Evolutionary conservation across 2,329 filamentous ascomycete genomes (phyloP), one percentile per base, ranked within the genome.

Genomic region (Nannizziopsis barbatae): DNA sequence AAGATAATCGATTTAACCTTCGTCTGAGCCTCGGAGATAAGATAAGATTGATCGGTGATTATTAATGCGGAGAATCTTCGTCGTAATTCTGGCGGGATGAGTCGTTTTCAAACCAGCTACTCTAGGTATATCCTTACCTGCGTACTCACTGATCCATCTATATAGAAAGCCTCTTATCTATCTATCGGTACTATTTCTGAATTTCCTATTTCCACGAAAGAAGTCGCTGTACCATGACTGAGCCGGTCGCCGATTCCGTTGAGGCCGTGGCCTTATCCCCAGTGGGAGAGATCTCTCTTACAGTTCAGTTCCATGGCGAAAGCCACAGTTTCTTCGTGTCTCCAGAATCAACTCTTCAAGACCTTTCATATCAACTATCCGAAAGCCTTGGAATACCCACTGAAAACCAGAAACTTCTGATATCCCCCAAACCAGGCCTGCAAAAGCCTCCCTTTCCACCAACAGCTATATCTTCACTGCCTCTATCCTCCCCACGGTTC

Each of bases 221-320:
- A n/a, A n/a, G n/a, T n/a, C n/a, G n/a, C n/a, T 38, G 10, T 12
- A 15, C 6, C 6, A 47, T 47, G 45, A 38, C 40, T 22, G 40
- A 41, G 20, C 12, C 15, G 11, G 11, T 11, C 15, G 17, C 30
- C 31, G 17, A 27, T 14, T 10, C 22, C 30, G 27, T 20, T 11
- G 33, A 33, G 35, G 3, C 27, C 18, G 14, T 30, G 17, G 3
- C 22, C n/a, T 10, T 12, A 14, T 12, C 32, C 14, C 31, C 32
- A 38, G 45, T 17, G 18, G 43, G 31, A 47, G 9, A 31, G 17
- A 37, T 43, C 33, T 47, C 36, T 32, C 59, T 81, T 35, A 74
- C 69, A 12, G 60, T 81, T 51, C 71, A 72, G 52, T 73, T 80
- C 56, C 76, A 79, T 59, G 71, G 73, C 58, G 71, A 71, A 43